Base-by-base conservation (phyloP, 352 stramenopile genomes). In the Phytophthora foliorum region DNA sequence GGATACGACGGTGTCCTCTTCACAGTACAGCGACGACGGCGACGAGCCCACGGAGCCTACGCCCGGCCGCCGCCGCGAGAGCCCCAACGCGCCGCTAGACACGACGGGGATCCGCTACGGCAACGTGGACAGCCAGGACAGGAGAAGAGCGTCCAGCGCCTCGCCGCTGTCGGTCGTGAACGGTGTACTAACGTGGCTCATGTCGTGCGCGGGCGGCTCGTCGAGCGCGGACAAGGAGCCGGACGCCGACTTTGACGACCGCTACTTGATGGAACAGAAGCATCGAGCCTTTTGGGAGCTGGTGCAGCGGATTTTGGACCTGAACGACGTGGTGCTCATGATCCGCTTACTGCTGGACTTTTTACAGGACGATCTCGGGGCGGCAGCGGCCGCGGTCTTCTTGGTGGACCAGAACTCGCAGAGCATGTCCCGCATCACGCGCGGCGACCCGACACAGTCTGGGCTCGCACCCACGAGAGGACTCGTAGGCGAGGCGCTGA, bases 251-350 rank as follows among this genome's bases (percentile, higher is more conserved):
- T 67, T 57, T 39, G 80, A 85, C 63, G 64, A 75, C 22, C 72
- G 69, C 39, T 81, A 68, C 32, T 46, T 88, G 36, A 69, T 74
- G 17, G 85, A 93, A 31, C 73, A 90, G 50, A 89, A 89, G 56
- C 86, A 94, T 55, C 78, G 75, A 38, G 75, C 79, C n/a, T 94
- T 94, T 59, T 94, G 86, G 86, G 74, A 90, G 48, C 74, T 94
- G 19, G 86, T 94, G 56, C 83, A 91, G 65, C 67, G 79, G 9
- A 72, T 94, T 9, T 42, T 94, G 46, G 72, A 77, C 14, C 66
- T 90, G 16, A 93, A 92, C 59, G 86, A 94, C 42, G 84, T 90
- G 6, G 80, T 92, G 34, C 73, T 81, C n/a, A 93, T 94, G 82
- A 86, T 93, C 55, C 78, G 79, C 8, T 38, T 88, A 32, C 48